phyloP scores from a whole-genome alignment of 495 filamentous ascomycete species.

The Pseudevernia furfuracea region DNA sequence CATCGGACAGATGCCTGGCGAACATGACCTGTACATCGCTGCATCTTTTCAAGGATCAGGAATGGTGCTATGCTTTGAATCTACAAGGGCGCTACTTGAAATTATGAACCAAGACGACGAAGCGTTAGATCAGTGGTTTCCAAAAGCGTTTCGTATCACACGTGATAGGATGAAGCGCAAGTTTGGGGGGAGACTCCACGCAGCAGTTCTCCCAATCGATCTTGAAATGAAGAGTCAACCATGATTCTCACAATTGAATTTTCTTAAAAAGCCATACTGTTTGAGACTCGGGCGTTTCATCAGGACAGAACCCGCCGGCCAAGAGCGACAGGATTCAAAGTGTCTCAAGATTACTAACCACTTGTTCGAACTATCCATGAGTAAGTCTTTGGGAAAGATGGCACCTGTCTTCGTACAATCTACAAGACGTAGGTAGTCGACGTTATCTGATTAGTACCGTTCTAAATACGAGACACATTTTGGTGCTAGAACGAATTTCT shows the following conservation, averaged over 20 bases:
- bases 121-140: slow-evolving; percentile 20
- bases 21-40: slow-evolving; percentile 37
- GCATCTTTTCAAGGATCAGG: slow-evolving; percentile 51
- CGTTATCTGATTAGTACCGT: neutral
- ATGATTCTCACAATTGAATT: slow-evolving; percentile 1
- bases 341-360: neutral
- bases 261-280: neutral
- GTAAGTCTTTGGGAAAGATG: neutral
- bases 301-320: neutral
- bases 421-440: neutral
- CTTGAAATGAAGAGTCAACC: slow-evolving; percentile 23
- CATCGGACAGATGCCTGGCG: slow-evolving; percentile 40
- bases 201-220: slow-evolving; percentile 18
- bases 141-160: slow-evolving; percentile 22
- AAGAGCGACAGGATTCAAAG: neutral
- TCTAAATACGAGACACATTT: neutral
- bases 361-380: neutral
- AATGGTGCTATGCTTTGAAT: slow-evolving; percentile 43
- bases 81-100: slow-evolving; percentile 38
- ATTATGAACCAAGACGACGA: slow-evolving; percentile 34
- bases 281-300: neutral
- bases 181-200: slow-evolving; percentile 21
- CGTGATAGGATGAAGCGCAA: slow-evolving; percentile 19
- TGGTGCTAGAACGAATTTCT: neutral
- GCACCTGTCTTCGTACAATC: neutral